Evolutionary conservation across 768 basidiomycete species (phyloP), one percentile per base, ranked within the genome.

Genomic region (Podaxis sp.): DNA sequence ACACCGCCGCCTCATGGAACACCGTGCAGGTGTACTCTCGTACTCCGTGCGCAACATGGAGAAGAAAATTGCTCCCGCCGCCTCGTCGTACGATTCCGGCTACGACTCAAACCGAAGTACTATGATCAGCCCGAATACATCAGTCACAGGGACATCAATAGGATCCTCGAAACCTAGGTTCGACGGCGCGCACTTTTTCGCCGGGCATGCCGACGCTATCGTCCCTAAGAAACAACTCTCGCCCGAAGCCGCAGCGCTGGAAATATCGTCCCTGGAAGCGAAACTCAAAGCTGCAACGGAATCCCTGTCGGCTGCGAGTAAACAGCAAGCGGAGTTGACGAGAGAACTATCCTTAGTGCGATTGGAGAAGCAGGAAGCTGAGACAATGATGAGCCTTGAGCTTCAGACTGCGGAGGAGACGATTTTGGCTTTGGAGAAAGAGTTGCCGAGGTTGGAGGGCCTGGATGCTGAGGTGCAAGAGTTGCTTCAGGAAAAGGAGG

Each of bases 181-280:
- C 70, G 91, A 92, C 58, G 91, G 91, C 12, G 85, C 89, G 0
- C 92, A 94, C 75, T 79, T 94, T 57, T 94, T 94, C 66, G 91
- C 94, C 0, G 93, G 93, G 0, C 90, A 94, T 66, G 85, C 83
- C 3, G 82, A 86, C 49, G 82, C 90, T 4, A 75, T 90, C 17
- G 76, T 89, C 0, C 90, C 90, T 0, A 75, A 71, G 50, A 68
- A 75, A 46, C 76, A 76, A 33, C 73, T 79, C 46, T 77, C 78
- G 2, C 75, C 82, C 0, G 77, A 81, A 29, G 73, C 81, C 11
- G 74, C 80, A 13, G 73, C 78, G 2, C 68, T 73, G 2, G 84
- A 86, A 61, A 73, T 86, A 7, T 61, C 75, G 13, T 72, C 78
- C 4, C 78, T 94, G 19, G 90, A 94, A 67, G 81, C 83, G 63